phyloP scores from a whole-genome alignment of 306 rosid genomes.

The peach (Prunus persica) region Prunus_persica_NCBIv2 NC_034009.1:18755501-18756000 shows the following conservation, averaged over 20 bases:
- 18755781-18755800: neutral
- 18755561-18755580: neutral
- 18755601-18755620: conserved; percentile 39
- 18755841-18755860: neutral
- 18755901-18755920: neutral
- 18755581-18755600: conserved; percentile 38
- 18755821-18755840: neutral
- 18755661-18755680: conserved; percentile 39
- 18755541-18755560: neutral
- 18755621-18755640: conserved; percentile 46
- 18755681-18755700: conserved; percentile 12
- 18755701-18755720: neutral
- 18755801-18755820: neutral
- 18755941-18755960: neutral
- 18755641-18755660: conserved; percentile 34
- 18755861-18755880: too few relatives aligned
- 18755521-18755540: conserved; percentile 3
- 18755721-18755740: neutral
- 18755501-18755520: conserved; percentile 32
- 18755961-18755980: neutral
- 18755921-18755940: neutral
- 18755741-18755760: neutral
- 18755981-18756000: neutral
- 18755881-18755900: too few relatives aligned
- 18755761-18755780: neutral